Conservation (phyloP, 331 rosid species). For the Rosa hybrid region DNA sequence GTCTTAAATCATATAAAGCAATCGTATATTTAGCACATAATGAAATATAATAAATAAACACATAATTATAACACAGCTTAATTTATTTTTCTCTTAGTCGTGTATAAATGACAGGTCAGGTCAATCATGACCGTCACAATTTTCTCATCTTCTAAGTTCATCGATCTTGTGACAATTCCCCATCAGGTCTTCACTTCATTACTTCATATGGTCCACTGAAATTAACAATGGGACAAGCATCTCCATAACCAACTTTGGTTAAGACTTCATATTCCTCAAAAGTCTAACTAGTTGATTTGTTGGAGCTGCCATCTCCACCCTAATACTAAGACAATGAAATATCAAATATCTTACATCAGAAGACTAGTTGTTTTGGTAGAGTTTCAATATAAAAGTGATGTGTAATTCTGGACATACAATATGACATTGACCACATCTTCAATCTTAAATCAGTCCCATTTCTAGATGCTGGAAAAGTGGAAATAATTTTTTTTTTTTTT, state of each 20-base stretch:
- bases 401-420: neutral
- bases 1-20: neutral
- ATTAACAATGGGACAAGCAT: neutral
- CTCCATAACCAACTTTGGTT: neutral
- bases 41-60: too few species aligned
- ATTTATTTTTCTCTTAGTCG: too few species aligned
- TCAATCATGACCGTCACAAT: neutral
- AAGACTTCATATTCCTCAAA: neutral
- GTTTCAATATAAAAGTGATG: neutral
- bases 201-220: neutral
- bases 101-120: too few species aligned
- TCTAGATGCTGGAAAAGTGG: neutral
- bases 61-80: too few species aligned
- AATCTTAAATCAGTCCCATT: neutral
- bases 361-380: neutral
- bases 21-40: neutral
- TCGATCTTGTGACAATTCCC: neutral
- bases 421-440: constrained; percentile 1
- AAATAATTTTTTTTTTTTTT: neutral
- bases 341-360: neutral
- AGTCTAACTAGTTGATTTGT: constrained; percentile 1
- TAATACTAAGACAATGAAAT: neutral
- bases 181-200: neutral
- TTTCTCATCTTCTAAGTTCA: neutral
- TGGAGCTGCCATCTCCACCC: constrained; percentile 6